Base-by-base conservation (phyloP, 2,329 filamentous ascomycete species). In the Fusarium humuli region DNA sequence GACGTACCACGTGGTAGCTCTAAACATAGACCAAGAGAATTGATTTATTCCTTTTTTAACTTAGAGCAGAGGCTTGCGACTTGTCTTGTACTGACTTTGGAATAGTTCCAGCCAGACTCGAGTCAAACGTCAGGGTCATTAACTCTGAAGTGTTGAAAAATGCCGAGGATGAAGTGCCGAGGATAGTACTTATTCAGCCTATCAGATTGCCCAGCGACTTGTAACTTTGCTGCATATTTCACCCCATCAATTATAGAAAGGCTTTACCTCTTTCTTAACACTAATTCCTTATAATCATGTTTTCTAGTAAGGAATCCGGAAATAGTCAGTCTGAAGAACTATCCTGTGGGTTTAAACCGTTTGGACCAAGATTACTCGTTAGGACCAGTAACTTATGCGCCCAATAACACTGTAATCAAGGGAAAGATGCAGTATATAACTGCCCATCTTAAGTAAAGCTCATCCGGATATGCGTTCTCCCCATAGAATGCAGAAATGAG, bases 391-490 rank as follows among this genome's bases (percentile, higher is more conserved):
- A 6, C 34, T 37, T 30, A 27, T 27, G 25, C 9, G 2, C 12
- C 12, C 5, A 13, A 30, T 30, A 1, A 13, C 13, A 30, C 12
- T 2, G 5, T 30, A 30, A 11, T 11, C 11, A 6, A 7, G 3
- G 7, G 11, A 13, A 0, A 7, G 5, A 6, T 30, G 5, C 6
- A 13, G 2, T 30, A 3, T 30, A 13, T 2, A 7, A 13, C 29
- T 30, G 6, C 29, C 13, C 12, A 2, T 13, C 6, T 30, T 13
- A 1, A 30, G 29, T 30, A 30, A 29, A 30, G 12, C 29, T 13
- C 9, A 30, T 13, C 29, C 29, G 12, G 11, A 12, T 30, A 7
- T 13, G 11, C 5, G 12, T 13, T 30, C 29, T 7, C 3, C 6
- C 5, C 12, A 30, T 13, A 13, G 12, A 30, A 30, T 13, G 11